Conservation (phyloP, 495 filamentous ascomycete species). For the Aspergillus campestris region DNA sequence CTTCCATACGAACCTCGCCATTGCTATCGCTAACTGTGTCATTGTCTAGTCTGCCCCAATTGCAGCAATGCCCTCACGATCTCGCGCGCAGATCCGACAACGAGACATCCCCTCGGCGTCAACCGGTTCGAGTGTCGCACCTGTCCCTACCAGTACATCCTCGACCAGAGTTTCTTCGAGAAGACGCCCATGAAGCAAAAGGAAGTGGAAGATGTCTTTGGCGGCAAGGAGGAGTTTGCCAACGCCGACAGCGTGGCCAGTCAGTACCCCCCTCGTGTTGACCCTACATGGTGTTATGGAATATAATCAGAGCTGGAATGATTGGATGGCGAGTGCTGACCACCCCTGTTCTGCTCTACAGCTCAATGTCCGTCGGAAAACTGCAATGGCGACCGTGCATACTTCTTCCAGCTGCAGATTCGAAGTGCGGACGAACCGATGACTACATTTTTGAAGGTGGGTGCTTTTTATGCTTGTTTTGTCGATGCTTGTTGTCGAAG, state of each 20-base stretch:
- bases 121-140: constrained; percentile 88
- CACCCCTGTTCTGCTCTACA: constrained; percentile 15
- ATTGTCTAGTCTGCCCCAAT: constrained; percentile 70
- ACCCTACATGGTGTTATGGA: no score
- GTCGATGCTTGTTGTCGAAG: constrained; percentile 2
- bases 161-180: constrained; percentile 66
- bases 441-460: constrained; percentile 89
- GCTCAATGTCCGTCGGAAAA: constrained; percentile 69
- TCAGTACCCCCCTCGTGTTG: constrained; percentile 24
- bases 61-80: constrained; percentile 85
- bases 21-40: constrained; percentile 11
- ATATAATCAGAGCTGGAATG: no score
- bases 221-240: constrained; percentile 76
- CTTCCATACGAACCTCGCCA: background rate
- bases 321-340: constrained; percentile 2
- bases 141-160: constrained; percentile 79
- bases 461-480: constrained; percentile 13
- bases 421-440: constrained; percentile 97
- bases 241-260: constrained; percentile 74
- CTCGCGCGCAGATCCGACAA: constrained; percentile 45
- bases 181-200: constrained; percentile 64
- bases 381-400: constrained; percentile 73
- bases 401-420: constrained; percentile 95
- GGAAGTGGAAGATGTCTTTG: constrained; percentile 86
- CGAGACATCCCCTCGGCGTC: constrained; percentile 38